Evolutionary conservation across 169 alveolate genomes (phyloP), one percentile per base, ranked within the genome.

Genomic region (Plasmodium blacklocki): DNA sequence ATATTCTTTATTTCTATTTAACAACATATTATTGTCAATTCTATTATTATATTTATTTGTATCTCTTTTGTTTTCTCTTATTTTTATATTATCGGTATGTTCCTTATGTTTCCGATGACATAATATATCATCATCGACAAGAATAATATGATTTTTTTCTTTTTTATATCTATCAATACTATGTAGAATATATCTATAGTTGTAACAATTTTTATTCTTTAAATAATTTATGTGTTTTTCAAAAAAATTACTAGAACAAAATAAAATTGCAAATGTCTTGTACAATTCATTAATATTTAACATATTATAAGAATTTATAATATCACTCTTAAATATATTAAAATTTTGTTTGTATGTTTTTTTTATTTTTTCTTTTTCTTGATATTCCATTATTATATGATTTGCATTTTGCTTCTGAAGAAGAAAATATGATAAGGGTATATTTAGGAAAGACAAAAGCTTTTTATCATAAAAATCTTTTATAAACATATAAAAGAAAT

Each of bases 381-480:
- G 23, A 23, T 21, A 39, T 5, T 71, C 72, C 5, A 32, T 54
- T 15, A 59, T 39, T 7, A 11, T 11, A 15, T 19, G 19, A 12
- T 32, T 29, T 0, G 9, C 29, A 14, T 58, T 12, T 45, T 11
- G 12, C n/a, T 18, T 43, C 32, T 14, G 47, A 29, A n/a, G 7
- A 45, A 15, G 49, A 21, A 78, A 78, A 49, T 78, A 78, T 3
- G 49, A 52, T 45, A 78, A 8, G 14, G 89, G 89, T 12, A 66
- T 14, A 43, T 78, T 78, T 29, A 78, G 32, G 64, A 78, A 78
- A 0, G 89, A 78, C 45, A 78, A 19, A 0, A 78, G 26, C 18
- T 78, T 78, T 43, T 78, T 78, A 56, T 78, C 89, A 66, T 50
- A 78, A 66, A 78, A 78, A 52, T 78, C 89, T 63, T 76, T 68